A percentile compares a stretch with the other conserved stretches of the same genome.
Evolutionary conservation across 495 filamentous ascomycete species (phyloP).

Genomic region (Neurospora hispaniola): DNA sequence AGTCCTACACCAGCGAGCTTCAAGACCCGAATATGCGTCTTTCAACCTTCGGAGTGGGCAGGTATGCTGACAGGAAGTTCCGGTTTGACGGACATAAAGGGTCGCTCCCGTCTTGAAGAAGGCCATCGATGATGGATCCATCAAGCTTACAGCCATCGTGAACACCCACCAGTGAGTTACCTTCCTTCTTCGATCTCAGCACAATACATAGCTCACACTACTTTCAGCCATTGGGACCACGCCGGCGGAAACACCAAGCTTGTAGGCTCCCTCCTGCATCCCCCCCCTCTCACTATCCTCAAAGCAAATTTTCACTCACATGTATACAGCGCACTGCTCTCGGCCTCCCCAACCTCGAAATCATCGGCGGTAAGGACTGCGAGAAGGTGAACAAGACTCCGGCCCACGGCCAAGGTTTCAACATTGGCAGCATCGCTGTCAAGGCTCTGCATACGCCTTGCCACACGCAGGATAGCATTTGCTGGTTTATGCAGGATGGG

Average conservation of each 20-base stretch:
- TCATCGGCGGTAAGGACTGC: conserved; percentile 87
- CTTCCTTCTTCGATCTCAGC: neutral
- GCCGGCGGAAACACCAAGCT: conserved; percentile 82
- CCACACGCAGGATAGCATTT: conserved; percentile 97
- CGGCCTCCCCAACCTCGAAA: conserved; percentile 40
- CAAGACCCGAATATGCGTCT: neutral
- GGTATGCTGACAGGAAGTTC: neutral
- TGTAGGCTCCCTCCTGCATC: conserved; percentile 29
- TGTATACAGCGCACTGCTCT: conserved; percentile 56
- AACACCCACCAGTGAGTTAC: conserved; percentile 87
- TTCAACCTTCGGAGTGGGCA: neutral
- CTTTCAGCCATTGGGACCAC: conserved; percentile 79
- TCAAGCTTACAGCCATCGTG: conserved; percentile 79
- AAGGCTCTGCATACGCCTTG: conserved; percentile 92
- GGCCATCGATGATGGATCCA: conserved; percentile 56
- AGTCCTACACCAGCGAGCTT: conserved; percentile 15
- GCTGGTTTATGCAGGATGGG: conserved; percentile 73
- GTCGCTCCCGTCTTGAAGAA: conserved; percentile 71
- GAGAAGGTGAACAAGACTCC: conserved; percentile 66
- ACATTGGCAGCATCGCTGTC: conserved; percentile 75
- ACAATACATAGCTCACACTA: neutral
- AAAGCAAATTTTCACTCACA: neutral
- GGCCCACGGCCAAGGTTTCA: conserved; percentile 63
- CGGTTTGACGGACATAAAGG: conserved; percentile 29
- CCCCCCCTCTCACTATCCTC: neutral